Conservation (phyloP, 306 rosid genomes). For the Arachis stenosperma region DNA sequence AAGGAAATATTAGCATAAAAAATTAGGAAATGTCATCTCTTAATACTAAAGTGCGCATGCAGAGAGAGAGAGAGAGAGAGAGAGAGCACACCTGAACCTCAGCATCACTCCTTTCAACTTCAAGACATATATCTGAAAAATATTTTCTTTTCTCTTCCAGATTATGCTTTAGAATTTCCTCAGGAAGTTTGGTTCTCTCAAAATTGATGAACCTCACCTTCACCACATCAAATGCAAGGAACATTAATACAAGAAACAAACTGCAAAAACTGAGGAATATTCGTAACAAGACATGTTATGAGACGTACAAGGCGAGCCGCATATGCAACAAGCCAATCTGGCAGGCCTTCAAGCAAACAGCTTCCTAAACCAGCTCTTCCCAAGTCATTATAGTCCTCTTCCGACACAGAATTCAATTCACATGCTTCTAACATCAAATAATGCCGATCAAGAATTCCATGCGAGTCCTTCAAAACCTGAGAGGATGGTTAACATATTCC, state of each 20-base stretch:
- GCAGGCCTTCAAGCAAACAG: slow-evolving; percentile 96
- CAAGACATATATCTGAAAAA: slow-evolving; percentile 85
- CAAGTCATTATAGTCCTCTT: slow-evolving; percentile 88
- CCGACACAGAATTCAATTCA: slow-evolving; percentile 76
- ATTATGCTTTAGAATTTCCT: slow-evolving; percentile 81
- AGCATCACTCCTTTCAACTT: slow-evolving; percentile 94
- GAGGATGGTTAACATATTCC: slow-evolving; percentile 30
- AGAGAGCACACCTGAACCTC: slow-evolving; percentile 81
- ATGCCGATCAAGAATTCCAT: slow-evolving; percentile 88
- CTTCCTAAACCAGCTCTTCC: slow-evolving; percentile 97
- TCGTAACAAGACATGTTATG: slow-evolving; percentile 22
- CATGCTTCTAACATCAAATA: slow-evolving; percentile 94
- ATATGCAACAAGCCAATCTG: slow-evolving; percentile 96
- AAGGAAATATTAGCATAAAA: slow-evolving; percentile 22
- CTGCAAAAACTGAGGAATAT: slow-evolving; percentile 19
- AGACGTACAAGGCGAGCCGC: slow-evolving; percentile 90
- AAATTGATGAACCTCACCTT: slow-evolving; percentile 93
- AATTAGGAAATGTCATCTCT: slow-evolving; percentile 14
- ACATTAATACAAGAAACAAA: slow-evolving; percentile 26
- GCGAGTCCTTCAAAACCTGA: slow-evolving; percentile 91
- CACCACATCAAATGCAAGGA: slow-evolving; percentile 44
- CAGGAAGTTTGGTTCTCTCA: slow-evolving; percentile 96
- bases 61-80: background rate
- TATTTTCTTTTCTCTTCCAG: slow-evolving; percentile 88
- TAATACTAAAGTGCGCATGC: background rate